Percentiles rank a stretch among this genome's conserved stretches.
Conservation (phyloP, 495 filamentous ascomycete species). For the Penicillium canescens region DNA sequence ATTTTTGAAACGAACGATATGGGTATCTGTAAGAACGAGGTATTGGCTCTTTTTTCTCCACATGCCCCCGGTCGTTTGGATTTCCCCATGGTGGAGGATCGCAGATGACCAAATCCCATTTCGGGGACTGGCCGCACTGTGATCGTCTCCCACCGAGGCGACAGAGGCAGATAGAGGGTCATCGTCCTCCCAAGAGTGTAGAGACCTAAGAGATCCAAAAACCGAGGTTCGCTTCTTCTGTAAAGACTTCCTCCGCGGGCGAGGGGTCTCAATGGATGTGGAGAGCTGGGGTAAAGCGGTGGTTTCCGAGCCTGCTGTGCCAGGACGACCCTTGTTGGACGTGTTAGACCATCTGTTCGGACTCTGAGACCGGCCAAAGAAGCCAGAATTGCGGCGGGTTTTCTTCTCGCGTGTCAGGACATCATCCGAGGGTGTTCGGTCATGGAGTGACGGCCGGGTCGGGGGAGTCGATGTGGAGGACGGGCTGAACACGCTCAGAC, state of each 20-base stretch:
- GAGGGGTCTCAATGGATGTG: constrained; percentile 29
- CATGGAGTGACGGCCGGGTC: constrained; percentile 26
- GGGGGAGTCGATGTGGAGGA: constrained; percentile 25
- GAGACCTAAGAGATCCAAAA: constrained; percentile 58
- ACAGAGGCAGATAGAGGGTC: constrained; percentile 41
- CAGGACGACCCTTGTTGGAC: constrained; percentile 30
- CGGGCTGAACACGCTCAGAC: constrained; percentile 42
- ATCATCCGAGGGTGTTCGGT: constrained; percentile 43
- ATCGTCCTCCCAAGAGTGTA: constrained; percentile 52
- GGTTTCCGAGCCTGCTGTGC: constrained; percentile 30
- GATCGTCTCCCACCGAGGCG: constrained; percentile 33
- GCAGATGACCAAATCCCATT: constrained; percentile 41
- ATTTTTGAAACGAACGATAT: constrained; percentile 80
- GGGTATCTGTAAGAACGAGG: constrained; percentile 83
- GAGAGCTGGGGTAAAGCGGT: constrained; percentile 22
- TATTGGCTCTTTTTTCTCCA: constrained; percentile 87
- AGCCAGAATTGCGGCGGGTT: constrained; percentile 45
- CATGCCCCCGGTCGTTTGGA: constrained; percentile 78
- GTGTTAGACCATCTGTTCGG: constrained; percentile 17
- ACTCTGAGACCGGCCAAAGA: constrained; percentile 38
- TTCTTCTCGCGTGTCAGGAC: constrained; percentile 35
- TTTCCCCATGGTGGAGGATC: constrained; percentile 68
- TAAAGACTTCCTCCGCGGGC: constrained; percentile 43
- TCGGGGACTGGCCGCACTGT: constrained; percentile 29
- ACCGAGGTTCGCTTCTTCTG: constrained; percentile 53